A percentile compares a stretch with the other conserved stretches of the same genome.
phyloP scores from a whole-genome alignment of 1,284 basidiomycete species.

The Peniophora sp. region DNA sequence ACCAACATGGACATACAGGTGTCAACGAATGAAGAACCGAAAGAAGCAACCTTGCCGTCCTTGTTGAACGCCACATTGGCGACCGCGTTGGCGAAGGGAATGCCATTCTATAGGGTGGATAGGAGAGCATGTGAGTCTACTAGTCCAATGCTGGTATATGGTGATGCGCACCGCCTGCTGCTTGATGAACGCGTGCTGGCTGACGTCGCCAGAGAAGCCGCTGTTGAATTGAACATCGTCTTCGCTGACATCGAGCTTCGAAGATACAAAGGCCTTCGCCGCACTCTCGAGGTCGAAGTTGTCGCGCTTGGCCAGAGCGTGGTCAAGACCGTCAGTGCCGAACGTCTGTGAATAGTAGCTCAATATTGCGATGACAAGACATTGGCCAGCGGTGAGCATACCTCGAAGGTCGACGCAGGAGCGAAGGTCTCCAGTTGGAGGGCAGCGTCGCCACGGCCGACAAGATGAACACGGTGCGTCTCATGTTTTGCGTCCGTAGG shows the following conservation, averaged over 20 bases:
- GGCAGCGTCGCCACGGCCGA: slow-evolving; percentile 16
- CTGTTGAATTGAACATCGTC: slow-evolving; percentile 19
- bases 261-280: slow-evolving; percentile 21
- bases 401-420: slow-evolving; percentile 35
- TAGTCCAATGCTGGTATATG: background rate
- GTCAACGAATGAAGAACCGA: slow-evolving; percentile 45
- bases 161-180: slow-evolving; percentile 25
- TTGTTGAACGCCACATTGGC: slow-evolving; percentile 36
- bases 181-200: slow-evolving; percentile 28
- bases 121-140: background rate
- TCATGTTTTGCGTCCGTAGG: slow-evolving; percentile 23
- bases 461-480: slow-evolving; percentile 30
- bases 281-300: slow-evolving; percentile 19
- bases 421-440: slow-evolving; percentile 32
- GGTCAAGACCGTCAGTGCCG: slow-evolving; percentile 26
- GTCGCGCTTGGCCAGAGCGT: slow-evolving; percentile 23
- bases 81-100: slow-evolving; percentile 36
- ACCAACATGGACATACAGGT: slow-evolving; percentile 23
- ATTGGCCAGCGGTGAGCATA: slow-evolving; percentile 13
- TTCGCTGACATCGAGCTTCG: slow-evolving; percentile 16
- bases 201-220: slow-evolving; percentile 20
- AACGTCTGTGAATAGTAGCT: slow-evolving; percentile 36
- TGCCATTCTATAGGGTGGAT: slow-evolving; percentile 22
- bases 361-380: background rate
- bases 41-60: slow-evolving; percentile 32